phyloP scores from a whole-genome alignment of 139 green algal genomes.

The Gonium pectorale region DNA sequence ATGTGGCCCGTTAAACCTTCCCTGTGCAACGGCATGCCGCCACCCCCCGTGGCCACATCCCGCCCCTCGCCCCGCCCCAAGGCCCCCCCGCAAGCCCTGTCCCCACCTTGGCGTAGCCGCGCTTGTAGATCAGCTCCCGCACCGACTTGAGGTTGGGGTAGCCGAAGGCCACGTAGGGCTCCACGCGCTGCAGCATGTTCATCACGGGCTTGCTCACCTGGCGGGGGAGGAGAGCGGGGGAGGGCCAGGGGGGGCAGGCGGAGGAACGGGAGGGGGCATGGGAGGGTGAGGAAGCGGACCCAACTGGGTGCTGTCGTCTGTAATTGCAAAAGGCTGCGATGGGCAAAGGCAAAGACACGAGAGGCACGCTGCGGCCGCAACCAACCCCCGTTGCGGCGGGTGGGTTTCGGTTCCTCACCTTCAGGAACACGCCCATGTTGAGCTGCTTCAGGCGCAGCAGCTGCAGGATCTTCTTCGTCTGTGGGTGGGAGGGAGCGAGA shows the following conservation, averaged over 20 bases:
- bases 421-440: conserved; percentile 98
- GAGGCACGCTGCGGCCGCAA: no score
- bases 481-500: conserved; percentile 29
- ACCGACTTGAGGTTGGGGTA: conserved; percentile 99
- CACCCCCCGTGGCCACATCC: no score
- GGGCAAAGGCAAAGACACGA: no score
- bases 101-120: conserved; percentile 98
- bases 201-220: conserved; percentile 98
- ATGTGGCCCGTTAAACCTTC: no score
- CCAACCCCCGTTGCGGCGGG: no score
- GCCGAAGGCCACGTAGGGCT: conserved; percentile 97
- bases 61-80: not conserved
- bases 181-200: conserved; percentile 95
- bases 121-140: conserved; percentile 99
- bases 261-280: no score
- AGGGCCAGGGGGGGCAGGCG: no score
- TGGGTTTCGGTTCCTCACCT: conserved; percentile 76
- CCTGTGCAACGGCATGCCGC: no score
- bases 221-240: no score
- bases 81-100: not conserved
- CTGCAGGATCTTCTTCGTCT: conserved; percentile 98
- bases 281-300: no score
- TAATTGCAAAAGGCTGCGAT: no score
- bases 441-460: conserved; percentile 98
- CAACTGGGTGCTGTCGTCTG: no score